phyloP scores from a whole-genome alignment of 176 grass and related monocot genomes.

The Aechmea fasciata region DNA sequence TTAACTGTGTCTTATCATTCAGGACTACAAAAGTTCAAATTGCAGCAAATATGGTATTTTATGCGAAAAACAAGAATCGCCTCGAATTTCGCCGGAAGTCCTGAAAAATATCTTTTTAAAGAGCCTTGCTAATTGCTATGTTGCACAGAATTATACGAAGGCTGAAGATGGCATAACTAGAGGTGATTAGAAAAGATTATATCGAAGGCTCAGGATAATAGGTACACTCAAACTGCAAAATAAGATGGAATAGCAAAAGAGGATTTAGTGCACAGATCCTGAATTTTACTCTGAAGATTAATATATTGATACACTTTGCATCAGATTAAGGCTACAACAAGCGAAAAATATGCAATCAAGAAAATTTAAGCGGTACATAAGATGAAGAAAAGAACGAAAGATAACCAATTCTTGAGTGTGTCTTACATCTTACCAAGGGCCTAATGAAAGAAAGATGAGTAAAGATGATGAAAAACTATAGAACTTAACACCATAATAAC shows the following conservation, averaged over 20 bases:
- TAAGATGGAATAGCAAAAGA: not conserved
- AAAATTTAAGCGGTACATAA: not conserved
- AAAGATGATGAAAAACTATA: not conserved
- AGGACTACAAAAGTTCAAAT: too few relatives aligned
- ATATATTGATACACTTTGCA: not conserved
- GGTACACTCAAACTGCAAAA: not conserved
- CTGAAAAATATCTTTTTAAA: conserved; percentile 2
- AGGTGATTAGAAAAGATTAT: too few relatives aligned
- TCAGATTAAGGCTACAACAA: not conserved
- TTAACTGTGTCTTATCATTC: too few relatives aligned
- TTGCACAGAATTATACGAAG: not conserved
- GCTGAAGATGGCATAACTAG: too few relatives aligned
- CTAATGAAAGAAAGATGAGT: not conserved
- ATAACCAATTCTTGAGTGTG: not conserved
- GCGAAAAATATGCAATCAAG: not conserved
- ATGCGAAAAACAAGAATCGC: too few relatives aligned
- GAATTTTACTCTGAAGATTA: too few relatives aligned
- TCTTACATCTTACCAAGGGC: not conserved
- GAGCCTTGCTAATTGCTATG: conserved; percentile 5
- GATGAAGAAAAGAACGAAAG: not conserved
- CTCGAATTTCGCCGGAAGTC: too few relatives aligned
- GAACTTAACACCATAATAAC: not conserved
- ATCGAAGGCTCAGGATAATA: not conserved
- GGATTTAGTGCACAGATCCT: too few relatives aligned
- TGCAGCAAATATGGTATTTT: too few relatives aligned